Evolutionary conservation across 495 filamentous ascomycete genomes (phyloP), one percentile per base, ranked within the genome.

Genomic region (Tuber magnatum): DNA sequence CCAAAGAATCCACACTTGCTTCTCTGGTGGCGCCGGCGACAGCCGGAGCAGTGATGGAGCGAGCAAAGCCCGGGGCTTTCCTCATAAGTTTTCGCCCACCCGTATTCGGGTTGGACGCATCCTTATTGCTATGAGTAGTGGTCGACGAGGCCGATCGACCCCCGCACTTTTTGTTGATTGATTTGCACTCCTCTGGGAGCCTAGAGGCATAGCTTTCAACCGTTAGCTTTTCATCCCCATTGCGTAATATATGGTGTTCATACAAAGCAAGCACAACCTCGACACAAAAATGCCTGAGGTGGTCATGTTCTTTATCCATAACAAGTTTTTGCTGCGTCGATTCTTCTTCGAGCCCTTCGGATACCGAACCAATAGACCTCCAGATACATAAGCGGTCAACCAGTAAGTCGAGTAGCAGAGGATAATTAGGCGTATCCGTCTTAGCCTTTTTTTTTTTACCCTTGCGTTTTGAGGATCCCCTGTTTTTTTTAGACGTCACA

Each of bases 241-340:
- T 56, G 75, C 76, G 70, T 82, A 80, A 75, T 51, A 43, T 18
- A 68, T 41, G 70, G 48, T 43, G 43, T 70, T 35, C 89, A 88
- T 86, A 92, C 90, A 99, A 98, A 69, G 95, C 94, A 56, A 96
- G 85, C 80, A 99, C 90, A 71, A 99, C 93, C 83, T 98, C 94
- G 3, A 94, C 88, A 82, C 93, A 98, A 80, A 97, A 99, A 81
- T 94, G 87, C 70, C 86, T 86, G 42, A 93, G 84, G 28, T 88
- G 86, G 80, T 91, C 89, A 43, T 85, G 87, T 68, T 87, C 85
- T 39, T 51, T 73, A 56, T 79, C 77, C 14, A 76, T 80, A 16
- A 83, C 83, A 4, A 81, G 69, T 35, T 83, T 83, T 38, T 81
- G 75, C 8, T 77, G 75, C 4, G 75, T 44, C 70, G 86, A 83